Base-by-base conservation (phyloP, 306 rosid genomes). In the Clitoria ternatea region DNA sequence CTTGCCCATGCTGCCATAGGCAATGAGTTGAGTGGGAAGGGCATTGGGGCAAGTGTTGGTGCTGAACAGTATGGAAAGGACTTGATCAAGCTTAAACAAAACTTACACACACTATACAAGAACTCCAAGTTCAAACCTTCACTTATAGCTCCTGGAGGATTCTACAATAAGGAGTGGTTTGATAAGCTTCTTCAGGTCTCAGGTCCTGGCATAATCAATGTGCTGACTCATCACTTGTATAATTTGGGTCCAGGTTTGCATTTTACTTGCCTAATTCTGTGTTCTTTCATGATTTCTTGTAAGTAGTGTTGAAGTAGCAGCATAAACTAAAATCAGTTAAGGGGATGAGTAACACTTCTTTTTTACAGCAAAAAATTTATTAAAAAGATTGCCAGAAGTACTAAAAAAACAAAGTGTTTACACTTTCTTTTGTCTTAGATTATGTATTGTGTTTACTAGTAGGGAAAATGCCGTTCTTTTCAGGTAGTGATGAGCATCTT, bases 121-220 rank as follows among this genome's bases (percentile, higher is more conserved):
- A 59, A 73, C 52, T 81, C 89, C 49, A 14, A 29, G 40, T 30
- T 40, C 35, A 91, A 87, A 69, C 97, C 99, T 66, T 65, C 77
- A 32, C 85, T 94, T 48, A 30, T 89, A 66, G 99, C 96, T 14
- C 99, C 99, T 4, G 99, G 96, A 81, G 99, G 99, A 50, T 94
- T 94, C 85, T 91, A 75, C 71, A 72, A 81, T 19, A 83, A 79
- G 82, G 64, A 85, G 15, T 94, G 99, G 99, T 94, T 59, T 77
- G 63, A 87, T 23, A 77, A 79, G 57, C 81, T 94, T 79, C 95
- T 94, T 72, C 80, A 89, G 74, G 87, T 78, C 73, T 80, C 99
- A 6, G 97, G 99, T 56, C 27, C 96, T 26, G 86, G 77, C 45
- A 70, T 82, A 56, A 53, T 94, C 66, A 65, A 94, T 76, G 80